Evolutionary conservation across 257 asterid genomes (phyloP), one percentile per base, ranked within the genome.

Genomic region (Nemophila menziesii): DNA sequence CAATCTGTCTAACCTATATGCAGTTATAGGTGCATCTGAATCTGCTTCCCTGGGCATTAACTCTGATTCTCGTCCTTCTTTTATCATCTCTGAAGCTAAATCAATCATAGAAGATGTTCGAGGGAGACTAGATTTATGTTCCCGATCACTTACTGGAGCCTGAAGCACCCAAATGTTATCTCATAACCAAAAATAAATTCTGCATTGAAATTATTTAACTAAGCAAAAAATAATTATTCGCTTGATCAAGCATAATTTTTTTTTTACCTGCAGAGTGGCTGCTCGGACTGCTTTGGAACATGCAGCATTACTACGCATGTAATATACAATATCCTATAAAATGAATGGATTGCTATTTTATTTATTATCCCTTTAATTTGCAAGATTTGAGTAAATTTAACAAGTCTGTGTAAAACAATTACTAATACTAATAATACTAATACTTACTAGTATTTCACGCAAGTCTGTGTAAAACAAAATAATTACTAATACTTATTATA

Each of bases 101-200:
- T 86, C 97, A 33, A 86, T 82, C 82, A 72, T 77, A 5, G 94
- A 51, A 73, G 96, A 74, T 44, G 92, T 82, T 61, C 75, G 75
- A 0, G 93, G 80, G 33, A 82, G 80, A 16, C 87, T 82, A 34
- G 94, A 93, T 69, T 61, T 73, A 57, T 68, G 77, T 63, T 86
- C 97, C 41, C 93, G 80, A 65, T 82, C 97, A 49, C 97, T 86
- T 29, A 75, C 93, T 20, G 97, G 97, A 62, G 97, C 97, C 94
- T 86, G 72, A 33, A 52, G 24, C 20, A 41, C n/a, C n/a, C n/a
- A n/a, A n/a, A n/a, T n/a, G n/a, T n/a, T n/a, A n/a, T n/a, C n/a
- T n/a, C n/a, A n/a, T n/a, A n/a, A n/a, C n/a, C n/a, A 29, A 7
- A 29, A 29, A 13, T 7, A 29, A 29, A 29, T 1, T 29, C 36